Conservation (phyloP, 306 rosid genomes). For the Mimosa pudica region DNA sequence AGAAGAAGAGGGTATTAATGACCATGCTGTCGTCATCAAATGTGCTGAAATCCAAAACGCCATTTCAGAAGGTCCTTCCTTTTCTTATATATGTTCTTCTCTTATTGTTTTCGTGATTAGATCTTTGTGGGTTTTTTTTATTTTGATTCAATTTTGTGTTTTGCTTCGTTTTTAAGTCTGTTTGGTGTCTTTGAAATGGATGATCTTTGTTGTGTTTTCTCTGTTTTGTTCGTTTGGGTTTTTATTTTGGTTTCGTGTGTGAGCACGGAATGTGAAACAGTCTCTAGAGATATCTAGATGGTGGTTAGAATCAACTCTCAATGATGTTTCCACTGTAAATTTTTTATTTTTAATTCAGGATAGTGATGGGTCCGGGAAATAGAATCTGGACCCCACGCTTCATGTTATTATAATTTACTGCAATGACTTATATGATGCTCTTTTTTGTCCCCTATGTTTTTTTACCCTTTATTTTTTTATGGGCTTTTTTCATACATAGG, state of each 20-base stretch:
- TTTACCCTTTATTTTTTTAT: neutral
- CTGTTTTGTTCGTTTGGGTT: neutral
- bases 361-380: slow-evolving; percentile 30
- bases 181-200: neutral
- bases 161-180: neutral
- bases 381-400: slow-evolving; percentile 45
- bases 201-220: neutral
- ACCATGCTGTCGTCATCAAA: slow-evolving; percentile 80
- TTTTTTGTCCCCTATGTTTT: neutral
- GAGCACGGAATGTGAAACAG: neutral
- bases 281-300: slow-evolving; percentile 25
- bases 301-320: slow-evolving; percentile 30
- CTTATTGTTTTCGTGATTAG: slow-evolving; percentile 21
- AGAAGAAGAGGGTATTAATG: slow-evolving; percentile 91
- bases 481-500: slow-evolving; percentile 17
- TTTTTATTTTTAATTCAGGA: neutral
- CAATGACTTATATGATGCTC: neutral
- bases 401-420: slow-evolving; percentile 3
- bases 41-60: slow-evolving; percentile 94
- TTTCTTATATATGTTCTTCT: neutral
- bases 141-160: neutral
- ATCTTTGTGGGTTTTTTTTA: slow-evolving; percentile 20
- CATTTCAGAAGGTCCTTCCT: slow-evolving; percentile 75
- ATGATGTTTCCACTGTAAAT: neutral
- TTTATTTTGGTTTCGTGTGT: neutral